Evolutionary conservation across 2,329 filamentous ascomycete species (phyloP).

Genomic region (Ophiostoma sp.): DNA sequence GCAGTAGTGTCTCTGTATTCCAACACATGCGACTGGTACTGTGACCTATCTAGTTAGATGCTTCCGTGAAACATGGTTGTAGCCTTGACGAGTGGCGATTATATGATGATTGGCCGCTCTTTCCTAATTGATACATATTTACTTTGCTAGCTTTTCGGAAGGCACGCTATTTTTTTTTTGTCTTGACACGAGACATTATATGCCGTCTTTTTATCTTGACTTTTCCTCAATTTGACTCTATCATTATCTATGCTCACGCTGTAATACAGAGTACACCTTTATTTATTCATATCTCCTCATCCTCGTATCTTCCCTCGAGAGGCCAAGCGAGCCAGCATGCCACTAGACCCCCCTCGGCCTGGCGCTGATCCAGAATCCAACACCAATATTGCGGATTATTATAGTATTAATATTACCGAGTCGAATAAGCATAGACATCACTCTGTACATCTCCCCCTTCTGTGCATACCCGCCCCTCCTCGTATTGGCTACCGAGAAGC

Average conservation of each 20-base stretch:
- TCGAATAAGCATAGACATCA: background rate
- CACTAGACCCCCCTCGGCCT: constrained; percentile 21
- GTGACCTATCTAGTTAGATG: background rate
- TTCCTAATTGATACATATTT: background rate
- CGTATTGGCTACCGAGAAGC: constrained; percentile 19
- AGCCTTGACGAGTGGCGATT: background rate
- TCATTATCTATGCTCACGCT: background rate
- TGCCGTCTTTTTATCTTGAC: background rate
- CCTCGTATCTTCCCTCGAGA: constrained; percentile 3
- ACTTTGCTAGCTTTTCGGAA: background rate
- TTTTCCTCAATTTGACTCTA: background rate
- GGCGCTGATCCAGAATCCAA: constrained; percentile 23
- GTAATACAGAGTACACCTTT: background rate
- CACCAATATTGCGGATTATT: background rate
- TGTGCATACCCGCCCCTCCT: constrained; percentile 15
- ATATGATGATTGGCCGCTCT: background rate
- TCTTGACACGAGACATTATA: background rate
- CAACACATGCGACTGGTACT: background rate
- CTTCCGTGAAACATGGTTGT: background rate
- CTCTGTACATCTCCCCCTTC: background rate
- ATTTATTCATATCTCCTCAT: background rate
- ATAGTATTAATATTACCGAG: background rate
- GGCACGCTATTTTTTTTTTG: background rate
- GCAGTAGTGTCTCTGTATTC: background rate
- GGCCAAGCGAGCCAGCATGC: constrained; percentile 21